Conservation (phyloP, 2,329 filamentous ascomycete genomes). For the Penicillium aurantiogriseum region DNA sequence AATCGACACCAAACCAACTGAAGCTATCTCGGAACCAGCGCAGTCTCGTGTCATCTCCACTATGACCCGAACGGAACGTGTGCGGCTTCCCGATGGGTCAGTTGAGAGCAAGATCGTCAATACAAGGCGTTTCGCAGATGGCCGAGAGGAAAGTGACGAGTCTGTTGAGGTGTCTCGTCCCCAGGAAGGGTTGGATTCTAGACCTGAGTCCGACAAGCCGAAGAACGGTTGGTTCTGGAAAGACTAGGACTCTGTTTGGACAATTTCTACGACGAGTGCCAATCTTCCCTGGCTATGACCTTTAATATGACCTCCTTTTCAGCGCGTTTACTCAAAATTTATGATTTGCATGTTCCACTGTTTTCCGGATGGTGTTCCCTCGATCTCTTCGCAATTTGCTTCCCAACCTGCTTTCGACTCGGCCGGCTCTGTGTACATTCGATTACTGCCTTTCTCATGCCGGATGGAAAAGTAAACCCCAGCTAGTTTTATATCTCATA, state of each 20-base stretch:
- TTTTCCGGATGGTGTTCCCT: background rate
- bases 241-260: constrained; percentile 15
- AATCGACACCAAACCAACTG: background rate
- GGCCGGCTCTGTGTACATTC: background rate
- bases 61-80: constrained; percentile 57
- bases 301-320: background rate
- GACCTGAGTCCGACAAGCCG: constrained; percentile 9
- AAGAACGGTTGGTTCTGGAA: constrained; percentile 43
- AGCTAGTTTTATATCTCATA: background rate
- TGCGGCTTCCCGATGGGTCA: constrained; percentile 56
- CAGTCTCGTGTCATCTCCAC: constrained; percentile 52
- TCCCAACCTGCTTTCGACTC: background rate
- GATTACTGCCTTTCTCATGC: background rate
- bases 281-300: background rate
- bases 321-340: background rate
- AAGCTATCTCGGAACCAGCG: constrained; percentile 6
- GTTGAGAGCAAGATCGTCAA: constrained; percentile 57
- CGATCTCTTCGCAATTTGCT: background rate
- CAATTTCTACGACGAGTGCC: background rate
- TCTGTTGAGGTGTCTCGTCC: constrained; percentile 46
- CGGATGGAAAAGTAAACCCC: background rate
- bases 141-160: constrained; percentile 58
- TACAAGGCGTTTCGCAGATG: constrained; percentile 60
- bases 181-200: constrained; percentile 8
- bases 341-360: background rate